These are phyloP conservation scores for Pseudonitzschia delicatissima DNA, from an alignment of 108 stramenopile genomes.

Conservation along the genomic window DNA sequence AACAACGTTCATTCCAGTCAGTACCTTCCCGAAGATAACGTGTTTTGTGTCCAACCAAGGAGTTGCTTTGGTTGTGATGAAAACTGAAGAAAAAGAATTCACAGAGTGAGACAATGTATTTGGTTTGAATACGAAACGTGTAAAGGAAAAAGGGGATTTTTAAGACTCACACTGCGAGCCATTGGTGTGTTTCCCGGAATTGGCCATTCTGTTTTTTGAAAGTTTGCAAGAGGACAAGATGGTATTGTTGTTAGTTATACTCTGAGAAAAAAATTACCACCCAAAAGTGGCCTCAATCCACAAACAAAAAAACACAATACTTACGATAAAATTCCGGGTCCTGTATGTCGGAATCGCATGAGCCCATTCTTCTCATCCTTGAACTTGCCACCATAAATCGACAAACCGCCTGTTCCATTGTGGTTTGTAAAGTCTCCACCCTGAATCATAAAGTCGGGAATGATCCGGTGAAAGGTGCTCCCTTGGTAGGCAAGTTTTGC, in stretches of 20 bases:
- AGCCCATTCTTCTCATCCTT: slow-evolving; percentile 89
- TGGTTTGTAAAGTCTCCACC: slow-evolving; percentile 93
- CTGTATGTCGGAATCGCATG: slow-evolving; percentile 75
- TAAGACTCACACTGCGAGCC: slow-evolving; percentile 68
- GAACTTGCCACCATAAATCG: slow-evolving; percentile 77
- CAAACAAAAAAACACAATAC: neutral
- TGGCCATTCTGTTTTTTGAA: slow-evolving; percentile 79
- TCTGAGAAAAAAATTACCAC: neutral
- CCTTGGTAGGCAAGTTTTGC: slow-evolving; percentile 69
- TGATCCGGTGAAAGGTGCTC: slow-evolving; percentile 89
- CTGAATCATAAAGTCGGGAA: slow-evolving; percentile 91
- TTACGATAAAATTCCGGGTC: slow-evolving; percentile 65
- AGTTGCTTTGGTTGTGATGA: slow-evolving; percentile 85
- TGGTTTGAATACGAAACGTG: slow-evolving; percentile 52
- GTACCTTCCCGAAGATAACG: slow-evolving; percentile 79
- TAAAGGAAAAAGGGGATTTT: neutral
- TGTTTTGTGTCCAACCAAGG: slow-evolving; percentile 92
- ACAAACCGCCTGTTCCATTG: slow-evolving; percentile 89
- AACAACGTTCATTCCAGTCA: slow-evolving; percentile 78
- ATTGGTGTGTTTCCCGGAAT: slow-evolving; percentile 90
- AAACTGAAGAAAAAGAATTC: slow-evolving; percentile 39
- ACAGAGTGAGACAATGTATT: neutral
- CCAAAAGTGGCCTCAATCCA: too few relatives aligned
- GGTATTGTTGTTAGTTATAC: neutral
- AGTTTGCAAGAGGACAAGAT: neutral